These are phyloP conservation scores for Sextonia rubra DNA, from an alignment of 164 flowering plant species.

Conservation along the genomic window DNA sequence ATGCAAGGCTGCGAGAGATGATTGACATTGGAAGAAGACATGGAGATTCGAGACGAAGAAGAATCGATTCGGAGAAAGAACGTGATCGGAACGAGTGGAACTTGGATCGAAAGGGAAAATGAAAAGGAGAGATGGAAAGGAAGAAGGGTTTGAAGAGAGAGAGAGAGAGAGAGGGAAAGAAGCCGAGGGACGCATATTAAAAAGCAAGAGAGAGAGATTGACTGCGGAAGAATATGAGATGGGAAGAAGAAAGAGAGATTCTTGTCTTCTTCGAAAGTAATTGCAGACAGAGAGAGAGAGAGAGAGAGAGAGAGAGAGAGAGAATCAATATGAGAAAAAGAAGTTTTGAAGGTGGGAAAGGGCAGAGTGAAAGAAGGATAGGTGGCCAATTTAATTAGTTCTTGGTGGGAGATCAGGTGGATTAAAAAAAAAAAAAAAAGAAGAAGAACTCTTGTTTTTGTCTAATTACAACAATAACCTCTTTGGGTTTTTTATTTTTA, in stretches of 20 bases:
- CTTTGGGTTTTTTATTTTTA: background rate
- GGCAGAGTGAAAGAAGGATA: background rate
- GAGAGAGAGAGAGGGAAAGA: conserved; percentile 9
- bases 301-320: background rate
- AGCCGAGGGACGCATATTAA: background rate
- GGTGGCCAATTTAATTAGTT: background rate
- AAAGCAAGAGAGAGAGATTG: background rate
- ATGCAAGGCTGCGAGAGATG: conserved; percentile 59
- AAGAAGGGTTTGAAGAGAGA: background rate
- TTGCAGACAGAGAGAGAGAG: background rate
- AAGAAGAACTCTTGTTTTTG: background rate
- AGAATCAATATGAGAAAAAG: too few relatives aligned
- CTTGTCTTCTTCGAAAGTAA: conserved; percentile 1
- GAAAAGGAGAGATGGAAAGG: conserved; percentile 4
- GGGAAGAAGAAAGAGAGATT: conserved; percentile 16
- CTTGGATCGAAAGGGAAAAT: background rate
- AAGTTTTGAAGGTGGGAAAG: background rate
- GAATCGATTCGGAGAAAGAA: conserved; percentile 21
- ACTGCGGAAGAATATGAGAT: background rate
- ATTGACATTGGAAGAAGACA: conserved; percentile 50
- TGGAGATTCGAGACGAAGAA: conserved; percentile 15
- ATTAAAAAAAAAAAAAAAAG: too few relatives aligned
- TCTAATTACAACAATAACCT: background rate
- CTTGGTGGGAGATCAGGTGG: background rate
- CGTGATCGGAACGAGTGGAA: background rate